Evolutionary conservation across 164 flowering plant genomes (phyloP).

Genomic region (Aristolochia californica): DNA sequence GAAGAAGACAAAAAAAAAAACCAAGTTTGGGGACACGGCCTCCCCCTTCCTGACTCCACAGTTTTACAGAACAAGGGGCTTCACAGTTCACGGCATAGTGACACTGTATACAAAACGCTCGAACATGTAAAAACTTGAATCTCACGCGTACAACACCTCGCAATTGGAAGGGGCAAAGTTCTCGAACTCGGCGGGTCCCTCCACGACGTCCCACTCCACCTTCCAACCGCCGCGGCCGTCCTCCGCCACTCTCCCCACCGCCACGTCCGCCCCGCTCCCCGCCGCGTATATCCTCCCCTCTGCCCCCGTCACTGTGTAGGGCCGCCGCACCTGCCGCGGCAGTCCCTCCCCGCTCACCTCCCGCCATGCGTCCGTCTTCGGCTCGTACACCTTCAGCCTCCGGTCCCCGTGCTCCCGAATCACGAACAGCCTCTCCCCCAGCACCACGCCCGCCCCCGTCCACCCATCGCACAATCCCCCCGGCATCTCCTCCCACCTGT

Average conservation of each 20-base stretch:
- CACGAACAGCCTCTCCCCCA: constrained; percentile 29
- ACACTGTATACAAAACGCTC: too few species aligned
- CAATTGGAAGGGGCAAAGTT: constrained; percentile 27
- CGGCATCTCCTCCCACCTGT: constrained; percentile 43
- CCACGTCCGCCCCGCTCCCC: constrained; percentile 24
- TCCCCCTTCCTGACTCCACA: too few species aligned
- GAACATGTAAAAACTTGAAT: too few species aligned
- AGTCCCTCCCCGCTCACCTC: constrained; percentile 26
- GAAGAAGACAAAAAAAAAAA: too few species aligned
- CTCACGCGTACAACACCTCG: constrained; percentile 29
- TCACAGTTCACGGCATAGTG: too few species aligned
- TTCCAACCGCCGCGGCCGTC: constrained; percentile 6
- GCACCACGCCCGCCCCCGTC: constrained; percentile 37
- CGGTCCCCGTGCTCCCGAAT: constrained; percentile 39
- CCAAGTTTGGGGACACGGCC: too few species aligned
- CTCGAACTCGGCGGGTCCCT: constrained; percentile 23
- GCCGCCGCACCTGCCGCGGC: constrained; percentile 33
- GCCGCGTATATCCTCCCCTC: constrained; percentile 35
- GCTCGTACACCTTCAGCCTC: constrained; percentile 28
- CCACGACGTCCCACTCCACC: constrained; percentile 36
- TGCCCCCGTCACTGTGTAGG: constrained; percentile 26
- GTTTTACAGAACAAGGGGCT: too few species aligned
- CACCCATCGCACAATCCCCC: constrained; percentile 52
- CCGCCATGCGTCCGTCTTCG: constrained; percentile 34
- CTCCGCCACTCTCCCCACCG: constrained; percentile 22